Base-by-base conservation (phyloP, 2,329 filamentous ascomycete species). In the Botrytis porri region DNA sequence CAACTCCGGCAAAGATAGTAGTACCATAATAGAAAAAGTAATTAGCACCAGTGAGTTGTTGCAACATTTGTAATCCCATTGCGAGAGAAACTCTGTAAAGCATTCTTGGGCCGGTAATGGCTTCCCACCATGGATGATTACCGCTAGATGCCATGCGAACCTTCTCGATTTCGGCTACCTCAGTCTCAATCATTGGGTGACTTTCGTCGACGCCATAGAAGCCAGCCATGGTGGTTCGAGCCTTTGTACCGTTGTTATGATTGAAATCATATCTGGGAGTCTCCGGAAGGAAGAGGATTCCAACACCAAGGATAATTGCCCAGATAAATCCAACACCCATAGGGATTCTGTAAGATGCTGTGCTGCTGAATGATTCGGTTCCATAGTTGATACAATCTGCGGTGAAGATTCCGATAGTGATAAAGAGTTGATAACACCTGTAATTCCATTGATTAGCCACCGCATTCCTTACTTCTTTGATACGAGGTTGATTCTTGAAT, bases 401-500 rank as follows among this genome's bases (percentile, higher is more conserved):
- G 32, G 86, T 80, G 70, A 89, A 87, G 75, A 93, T 92, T 48
- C 91, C 91, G 41, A 92, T 83, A 0, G 90, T 93, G 80, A 93
- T 91, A 83, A 92, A 89, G 25, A 93, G 87, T 82, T 93, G 91
- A 81, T 93, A 93, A n/a, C 87, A 89, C 7, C 88, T 79, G 37
- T 22, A 10, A 32, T 41, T 22, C 7, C 29, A n/a, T 32, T 22
- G 5, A 22, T 57, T 85, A 65, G 20, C n/a, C 22, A 37, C 2
- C 20, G 25, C 41, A 14, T 29, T 10, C 22, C n/a, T 16, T 22
- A 3, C 8, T 25, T 8, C 4, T 35, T 41, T 16, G 48, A 25
- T 22, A 41, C 16, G 29, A 57, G 18, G 22, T 22, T 3, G 20
- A 39, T 37, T 20, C 32, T 51, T 10, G 37, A 43, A 2, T 57